Evolutionary conservation across 441 rosid genomes (phyloP).

Genomic region (Aleurites moluccanus): DNA sequence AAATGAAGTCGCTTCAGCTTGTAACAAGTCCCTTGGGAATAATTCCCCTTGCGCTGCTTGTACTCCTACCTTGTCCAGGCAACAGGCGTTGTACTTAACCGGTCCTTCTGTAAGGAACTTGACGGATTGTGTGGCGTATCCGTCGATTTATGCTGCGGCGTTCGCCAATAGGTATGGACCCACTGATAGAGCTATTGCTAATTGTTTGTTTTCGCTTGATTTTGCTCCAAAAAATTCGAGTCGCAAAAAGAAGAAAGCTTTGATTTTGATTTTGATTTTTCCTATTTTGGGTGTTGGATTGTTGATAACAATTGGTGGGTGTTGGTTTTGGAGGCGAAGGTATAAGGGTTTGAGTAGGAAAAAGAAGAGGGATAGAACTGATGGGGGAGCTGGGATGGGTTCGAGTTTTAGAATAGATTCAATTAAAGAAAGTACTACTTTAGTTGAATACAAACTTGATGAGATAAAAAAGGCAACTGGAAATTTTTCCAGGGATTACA

Average conservation of each 20-base stretch:
- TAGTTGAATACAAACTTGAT: slow-evolving; percentile 66
- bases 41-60: slow-evolving; percentile 85
- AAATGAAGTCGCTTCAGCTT: slow-evolving; percentile 35
- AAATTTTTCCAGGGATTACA: slow-evolving; percentile 66
- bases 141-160: slow-evolving; percentile 73
- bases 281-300: slow-evolving; percentile 35
- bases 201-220: slow-evolving; percentile 64
- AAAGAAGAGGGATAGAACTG: slow-evolving; percentile 26
- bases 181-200: slow-evolving; percentile 56
- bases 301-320: slow-evolving; percentile 38
- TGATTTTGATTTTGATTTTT: slow-evolving; percentile 40
- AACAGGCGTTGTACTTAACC: slow-evolving; percentile 45
- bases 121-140: slow-evolving; percentile 59
- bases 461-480: slow-evolving; percentile 77
- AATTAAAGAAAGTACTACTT: slow-evolving; percentile 67
- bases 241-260: slow-evolving; percentile 25
- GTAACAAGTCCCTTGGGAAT: slow-evolving; percentile 65
- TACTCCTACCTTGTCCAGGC: slow-evolving; percentile 45
- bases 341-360: slow-evolving; percentile 32
- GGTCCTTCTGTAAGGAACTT: slow-evolving; percentile 59
- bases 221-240: slow-evolving; percentile 21
- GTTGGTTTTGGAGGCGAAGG: slow-evolving; percentile 46
- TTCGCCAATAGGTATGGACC: slow-evolving; percentile 60
- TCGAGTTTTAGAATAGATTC: slow-evolving; percentile 53
- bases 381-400: slow-evolving; percentile 39